These are phyloP conservation scores for Secale cereale DNA, from an alignment of 176 grass and related monocot genomes.

Conservation along the genomic window DNA sequence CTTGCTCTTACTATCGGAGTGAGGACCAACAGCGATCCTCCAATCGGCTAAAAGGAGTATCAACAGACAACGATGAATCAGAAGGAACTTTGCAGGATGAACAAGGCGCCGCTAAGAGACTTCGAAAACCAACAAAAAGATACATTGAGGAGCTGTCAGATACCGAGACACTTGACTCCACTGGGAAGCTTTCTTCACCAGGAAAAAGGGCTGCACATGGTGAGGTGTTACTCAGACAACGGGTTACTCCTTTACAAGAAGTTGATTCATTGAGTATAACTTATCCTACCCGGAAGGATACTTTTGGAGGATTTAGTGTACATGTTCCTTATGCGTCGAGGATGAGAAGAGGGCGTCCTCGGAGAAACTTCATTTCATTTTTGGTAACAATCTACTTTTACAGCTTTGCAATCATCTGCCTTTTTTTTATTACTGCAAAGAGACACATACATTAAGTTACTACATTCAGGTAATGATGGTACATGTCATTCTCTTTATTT, in stretches of 20 bases:
- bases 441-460: background rate
- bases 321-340: conserved; percentile 84
- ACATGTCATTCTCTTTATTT: background rate
- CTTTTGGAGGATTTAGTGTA: conserved; percentile 74
- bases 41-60: conserved; percentile 46
- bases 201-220: conserved; percentile 37
- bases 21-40: conserved; percentile 51
- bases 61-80: conserved; percentile 27
- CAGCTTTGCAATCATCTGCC: background rate
- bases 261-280: conserved; percentile 22
- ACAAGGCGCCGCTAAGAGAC: conserved; percentile 59
- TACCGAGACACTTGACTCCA: conserved; percentile 47
- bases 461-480: background rate
- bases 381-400: conserved; percentile 57
- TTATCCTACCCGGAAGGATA: conserved; percentile 68
- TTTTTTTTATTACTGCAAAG: conserved; percentile 11
- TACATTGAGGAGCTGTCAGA: conserved; percentile 93
- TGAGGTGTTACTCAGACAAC: conserved; percentile 39
- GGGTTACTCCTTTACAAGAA: conserved; percentile 32
- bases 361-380: conserved; percentile 66
- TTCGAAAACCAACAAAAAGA: conserved; percentile 93
- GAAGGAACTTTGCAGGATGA: conserved; percentile 32
- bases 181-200: conserved; percentile 43
- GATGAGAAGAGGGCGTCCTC: conserved; percentile 78
- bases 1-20: conserved; percentile 40